These are phyloP conservation scores for Colletotrichum sp. DNA, from an alignment of 2,329 filamentous ascomycete genomes.

Conservation along the genomic window DNA sequence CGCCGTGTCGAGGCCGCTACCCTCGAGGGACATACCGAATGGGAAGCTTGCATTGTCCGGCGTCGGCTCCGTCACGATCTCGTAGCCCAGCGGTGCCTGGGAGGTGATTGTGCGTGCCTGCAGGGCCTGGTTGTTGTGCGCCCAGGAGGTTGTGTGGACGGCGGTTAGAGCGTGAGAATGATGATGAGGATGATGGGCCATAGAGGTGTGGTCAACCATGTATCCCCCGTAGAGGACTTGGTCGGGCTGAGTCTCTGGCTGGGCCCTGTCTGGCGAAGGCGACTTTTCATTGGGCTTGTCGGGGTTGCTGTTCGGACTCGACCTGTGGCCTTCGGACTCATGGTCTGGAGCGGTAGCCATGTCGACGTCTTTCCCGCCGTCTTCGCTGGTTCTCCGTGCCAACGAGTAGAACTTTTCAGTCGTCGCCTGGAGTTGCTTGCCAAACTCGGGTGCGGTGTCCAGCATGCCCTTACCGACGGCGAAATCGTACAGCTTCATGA, in stretches of 20 bases:
- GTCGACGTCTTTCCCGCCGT: constrained; percentile 36
- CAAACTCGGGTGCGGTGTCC: constrained; percentile 60
- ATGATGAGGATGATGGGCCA: background rate
- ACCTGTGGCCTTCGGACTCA: background rate
- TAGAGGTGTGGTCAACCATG: constrained; percentile 26
- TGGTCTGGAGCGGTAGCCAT: constrained; percentile 17
- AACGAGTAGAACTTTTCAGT: constrained; percentile 64
- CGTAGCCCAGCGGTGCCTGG: constrained; percentile 33
- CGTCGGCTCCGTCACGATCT: constrained; percentile 57
- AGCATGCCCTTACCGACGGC: constrained; percentile 63
- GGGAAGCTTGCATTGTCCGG: constrained; percentile 60
- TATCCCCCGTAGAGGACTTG: constrained; percentile 28
- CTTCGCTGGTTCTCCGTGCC: constrained; percentile 50
- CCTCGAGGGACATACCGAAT: constrained; percentile 36
- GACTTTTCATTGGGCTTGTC: constrained; percentile 7
- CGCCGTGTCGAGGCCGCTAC: background rate
- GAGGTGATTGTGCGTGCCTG: background rate
- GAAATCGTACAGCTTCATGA: constrained; percentile 70
- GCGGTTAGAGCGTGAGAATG: background rate
- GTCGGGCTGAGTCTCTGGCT: background rate
- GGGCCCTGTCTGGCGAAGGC: constrained; percentile 13
- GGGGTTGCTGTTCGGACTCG: background rate
- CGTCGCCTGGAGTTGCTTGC: constrained; percentile 59
- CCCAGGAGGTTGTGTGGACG: constrained; percentile 7
- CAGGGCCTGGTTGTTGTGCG: background rate